Percentiles rank a stretch among this genome's conserved stretches.
These are phyloP conservation scores for Ogataea neopini DNA, from an alignment of 805 yeast genomes.

Conservation along the genomic window DNA sequence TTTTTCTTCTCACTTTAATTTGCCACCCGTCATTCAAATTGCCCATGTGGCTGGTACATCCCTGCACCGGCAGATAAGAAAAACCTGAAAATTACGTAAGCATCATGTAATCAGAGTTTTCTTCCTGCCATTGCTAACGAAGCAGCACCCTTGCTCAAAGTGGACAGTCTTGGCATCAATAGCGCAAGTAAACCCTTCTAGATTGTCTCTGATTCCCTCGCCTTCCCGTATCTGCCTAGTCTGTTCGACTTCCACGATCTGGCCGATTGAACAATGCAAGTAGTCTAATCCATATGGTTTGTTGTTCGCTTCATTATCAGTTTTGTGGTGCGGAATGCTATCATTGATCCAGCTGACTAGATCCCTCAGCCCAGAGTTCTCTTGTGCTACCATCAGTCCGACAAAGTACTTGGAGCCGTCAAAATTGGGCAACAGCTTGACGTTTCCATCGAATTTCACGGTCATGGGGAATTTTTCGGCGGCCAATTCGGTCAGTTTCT, in stretches of 20 bases:
- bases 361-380: neutral
- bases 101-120: neutral
- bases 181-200: neutral
- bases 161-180: neutral
- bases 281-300: constrained; percentile 6
- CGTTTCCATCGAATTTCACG: constrained; percentile 4
- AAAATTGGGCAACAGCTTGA: constrained; percentile 19
- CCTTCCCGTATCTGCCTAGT: neutral
- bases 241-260: neutral
- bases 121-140: constrained; percentile 3
- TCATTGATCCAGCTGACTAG: constrained; percentile 15
- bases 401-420: constrained; percentile 20
- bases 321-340: constrained; percentile 7
- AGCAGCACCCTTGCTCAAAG: neutral
- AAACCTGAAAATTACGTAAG: too few species aligned
- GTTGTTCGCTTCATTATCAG: constrained; percentile 5
- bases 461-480: constrained; percentile 8
- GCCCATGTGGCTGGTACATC: constrained; percentile 11
- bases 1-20: constrained; percentile 1
- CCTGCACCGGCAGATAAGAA: neutral
- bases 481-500: neutral
- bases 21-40: constrained; percentile 9
- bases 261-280: constrained; percentile 21
- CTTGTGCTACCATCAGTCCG: constrained; percentile 14
- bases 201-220: too few species aligned